Conservation (phyloP, 1,284 basidiomycete genomes). For the Leccinum huronense region DNA sequence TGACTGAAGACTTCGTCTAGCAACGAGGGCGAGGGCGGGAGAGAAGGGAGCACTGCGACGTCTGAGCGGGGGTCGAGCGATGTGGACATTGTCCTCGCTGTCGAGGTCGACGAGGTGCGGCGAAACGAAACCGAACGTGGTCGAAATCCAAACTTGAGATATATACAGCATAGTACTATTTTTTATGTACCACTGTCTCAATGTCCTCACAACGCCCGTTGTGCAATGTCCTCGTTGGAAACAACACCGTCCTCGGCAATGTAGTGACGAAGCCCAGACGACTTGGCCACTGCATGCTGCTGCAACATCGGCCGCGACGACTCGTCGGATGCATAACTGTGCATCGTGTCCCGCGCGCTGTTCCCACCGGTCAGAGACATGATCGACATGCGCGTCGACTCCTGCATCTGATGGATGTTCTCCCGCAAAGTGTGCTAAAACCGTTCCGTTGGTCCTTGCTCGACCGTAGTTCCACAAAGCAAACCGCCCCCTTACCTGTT, state of each 20-base stretch:
- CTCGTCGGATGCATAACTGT: conserved; percentile 53
- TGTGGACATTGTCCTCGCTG: conserved; percentile 23
- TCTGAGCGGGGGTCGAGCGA: conserved; percentile 18
- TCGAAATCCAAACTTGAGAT: conserved; percentile 16
- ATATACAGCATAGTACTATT: too few relatives aligned
- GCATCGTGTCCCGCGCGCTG: conserved; percentile 46
- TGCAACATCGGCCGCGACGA: conserved; percentile 53
- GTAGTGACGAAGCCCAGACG: conserved; percentile 48
- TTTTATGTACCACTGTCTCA: too few relatives aligned
- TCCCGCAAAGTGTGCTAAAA: conserved; percentile 70
- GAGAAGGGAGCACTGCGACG: conserved; percentile 34
- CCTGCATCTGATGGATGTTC: conserved; percentile 74
- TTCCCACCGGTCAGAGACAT: conserved; percentile 48
- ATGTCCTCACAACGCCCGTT: not conserved
- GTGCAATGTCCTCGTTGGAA: not conserved
- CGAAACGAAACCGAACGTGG: conserved; percentile 6
- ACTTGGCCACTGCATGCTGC: conserved; percentile 45
- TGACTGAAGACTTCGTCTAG: conserved; percentile 47
- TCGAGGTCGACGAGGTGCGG: conserved; percentile 12
- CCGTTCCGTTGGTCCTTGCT: not conserved
- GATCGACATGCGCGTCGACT: conserved; percentile 64
- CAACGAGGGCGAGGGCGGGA: conserved; percentile 41
- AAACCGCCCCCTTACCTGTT: conserved; percentile 54
- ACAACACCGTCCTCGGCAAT: not conserved
- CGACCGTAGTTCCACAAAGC: not conserved